These are phyloP conservation scores for Ilex aquifolium DNA, from an alignment of 257 asterid genomes.

Conservation along the genomic window DNA sequence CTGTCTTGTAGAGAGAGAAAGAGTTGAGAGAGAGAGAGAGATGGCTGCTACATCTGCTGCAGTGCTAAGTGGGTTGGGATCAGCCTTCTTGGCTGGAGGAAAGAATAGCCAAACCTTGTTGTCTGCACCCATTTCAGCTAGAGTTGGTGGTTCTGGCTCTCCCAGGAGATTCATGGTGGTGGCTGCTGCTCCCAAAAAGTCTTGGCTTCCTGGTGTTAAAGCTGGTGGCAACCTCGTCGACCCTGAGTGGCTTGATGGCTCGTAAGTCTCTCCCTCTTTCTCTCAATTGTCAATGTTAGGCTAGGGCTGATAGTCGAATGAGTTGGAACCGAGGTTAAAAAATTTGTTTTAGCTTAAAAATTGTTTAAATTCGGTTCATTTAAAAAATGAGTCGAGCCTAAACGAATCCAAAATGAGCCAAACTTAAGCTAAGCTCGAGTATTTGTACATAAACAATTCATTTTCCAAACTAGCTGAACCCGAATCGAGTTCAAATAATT, in stretches of 20 bases:
- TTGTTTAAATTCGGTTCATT: too few species aligned
- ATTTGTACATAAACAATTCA: too few species aligned
- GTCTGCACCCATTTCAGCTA: conserved; percentile 41
- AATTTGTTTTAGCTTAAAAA: too few species aligned
- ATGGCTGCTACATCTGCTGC: conserved; percentile 98
- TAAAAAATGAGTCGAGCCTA: too few species aligned
- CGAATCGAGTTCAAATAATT: too few species aligned
- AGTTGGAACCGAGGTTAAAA: too few species aligned
- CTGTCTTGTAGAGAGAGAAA: neutral
- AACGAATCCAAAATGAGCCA: too few species aligned
- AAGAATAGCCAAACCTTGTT: conserved; percentile 57
- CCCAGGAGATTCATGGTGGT: conserved; percentile 51
- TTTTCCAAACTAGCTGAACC: too few species aligned
- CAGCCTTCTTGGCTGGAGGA: conserved; percentile 73
- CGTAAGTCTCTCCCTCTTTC: conserved; percentile 50
- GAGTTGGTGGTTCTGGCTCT: conserved; percentile 24
- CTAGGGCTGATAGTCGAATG: too few species aligned
- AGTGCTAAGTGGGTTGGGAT: conserved; percentile 62
- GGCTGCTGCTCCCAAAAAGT: conserved; percentile 76
- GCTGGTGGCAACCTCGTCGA: conserved; percentile 64
- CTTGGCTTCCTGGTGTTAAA: conserved; percentile 83
- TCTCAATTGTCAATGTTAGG: neutral
- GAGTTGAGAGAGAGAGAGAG: neutral
- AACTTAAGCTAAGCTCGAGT: too few species aligned
- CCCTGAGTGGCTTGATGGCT: conserved; percentile 99